Percentiles rank a stretch among this genome's conserved stretches.
These are phyloP conservation scores for Phragmites australis DNA, from an alignment of 176 grass and related monocot species.

Conservation along the genomic window DNA sequence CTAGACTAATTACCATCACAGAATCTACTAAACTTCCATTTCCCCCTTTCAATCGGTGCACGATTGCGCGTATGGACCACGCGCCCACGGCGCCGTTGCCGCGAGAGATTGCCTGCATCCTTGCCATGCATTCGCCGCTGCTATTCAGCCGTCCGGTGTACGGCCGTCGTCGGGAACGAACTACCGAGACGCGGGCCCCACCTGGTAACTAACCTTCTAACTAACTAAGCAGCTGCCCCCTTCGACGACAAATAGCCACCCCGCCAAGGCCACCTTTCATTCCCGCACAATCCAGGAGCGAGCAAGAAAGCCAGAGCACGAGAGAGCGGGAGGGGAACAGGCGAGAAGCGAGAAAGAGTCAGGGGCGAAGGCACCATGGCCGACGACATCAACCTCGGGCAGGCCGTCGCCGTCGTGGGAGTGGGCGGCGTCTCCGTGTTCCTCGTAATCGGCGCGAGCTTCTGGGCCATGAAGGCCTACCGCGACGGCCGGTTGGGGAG, in stretches of 20 bases:
- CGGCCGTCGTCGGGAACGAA: neutral
- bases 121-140: neutral
- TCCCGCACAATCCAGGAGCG: constrained; percentile 2
- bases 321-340: neutral
- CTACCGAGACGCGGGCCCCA: neutral
- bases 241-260: neutral
- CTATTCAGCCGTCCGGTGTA: neutral
- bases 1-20: too few relatives aligned
- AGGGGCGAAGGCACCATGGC: constrained; percentile 3
- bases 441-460: neutral
- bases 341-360: neutral
- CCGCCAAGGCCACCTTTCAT: neutral
- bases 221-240: neutral
- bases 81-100: too few relatives aligned
- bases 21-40: too few relatives aligned
- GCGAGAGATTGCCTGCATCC: too few relatives aligned
- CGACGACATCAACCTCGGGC: neutral
- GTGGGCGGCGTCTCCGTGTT: neutral
- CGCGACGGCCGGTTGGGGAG: neutral
- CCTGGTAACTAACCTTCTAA: too few relatives aligned
- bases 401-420: neutral
- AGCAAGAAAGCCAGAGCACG: neutral
- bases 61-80: too few relatives aligned
- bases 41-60: too few relatives aligned
- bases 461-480: neutral